Percentiles rank a stretch among this genome's conserved stretches.
Conservation (phyloP, 2,329 filamentous ascomycete species). For the Diaporthe sp. region DNA sequence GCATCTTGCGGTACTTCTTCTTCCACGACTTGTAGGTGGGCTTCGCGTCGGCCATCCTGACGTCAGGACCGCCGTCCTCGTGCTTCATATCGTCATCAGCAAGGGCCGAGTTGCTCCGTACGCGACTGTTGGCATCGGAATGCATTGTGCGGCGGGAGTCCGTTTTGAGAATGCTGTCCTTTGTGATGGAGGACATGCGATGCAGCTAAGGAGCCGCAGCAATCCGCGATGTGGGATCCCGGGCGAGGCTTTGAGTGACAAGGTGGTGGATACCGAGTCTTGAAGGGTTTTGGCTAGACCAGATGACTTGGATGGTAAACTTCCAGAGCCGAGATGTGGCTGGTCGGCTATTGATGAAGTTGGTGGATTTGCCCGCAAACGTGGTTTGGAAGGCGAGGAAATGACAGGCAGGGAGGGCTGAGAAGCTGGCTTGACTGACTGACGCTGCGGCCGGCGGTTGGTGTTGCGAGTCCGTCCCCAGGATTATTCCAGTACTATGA, state of each 20-base stretch:
- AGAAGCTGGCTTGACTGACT: conserved; percentile 19
- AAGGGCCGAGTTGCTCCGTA: conserved; percentile 25
- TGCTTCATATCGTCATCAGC: conserved; percentile 53
- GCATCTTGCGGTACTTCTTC: conserved; percentile 97
- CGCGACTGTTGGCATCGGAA: conserved; percentile 9
- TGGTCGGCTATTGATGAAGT: background rate
- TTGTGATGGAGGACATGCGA: conserved; percentile 33
- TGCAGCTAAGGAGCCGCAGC: conserved; percentile 13
- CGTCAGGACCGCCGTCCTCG: conserved; percentile 56
- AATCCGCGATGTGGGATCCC: conserved; percentile 15
- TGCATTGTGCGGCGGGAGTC: conserved; percentile 25
- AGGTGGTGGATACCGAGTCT: background rate
- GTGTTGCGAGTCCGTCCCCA: conserved; percentile 10
- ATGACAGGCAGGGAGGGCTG: conserved; percentile 7
- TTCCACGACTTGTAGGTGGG: conserved; percentile 78
- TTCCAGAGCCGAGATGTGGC: background rate
- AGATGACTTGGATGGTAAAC: background rate
- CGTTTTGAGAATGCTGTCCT: conserved; percentile 32
- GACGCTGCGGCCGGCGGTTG: conserved; percentile 10
- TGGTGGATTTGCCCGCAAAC: background rate
- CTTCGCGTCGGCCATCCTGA: conserved; percentile 58
- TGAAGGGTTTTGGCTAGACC: background rate
- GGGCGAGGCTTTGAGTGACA: background rate
- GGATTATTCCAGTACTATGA: background rate
- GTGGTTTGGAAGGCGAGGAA: background rate